A percentile compares a stretch with the other conserved stretches of the same genome.
phyloP scores from a whole-genome alignment of 345 rosid species.

The Rhodomyrtus tomentosa region DNA sequence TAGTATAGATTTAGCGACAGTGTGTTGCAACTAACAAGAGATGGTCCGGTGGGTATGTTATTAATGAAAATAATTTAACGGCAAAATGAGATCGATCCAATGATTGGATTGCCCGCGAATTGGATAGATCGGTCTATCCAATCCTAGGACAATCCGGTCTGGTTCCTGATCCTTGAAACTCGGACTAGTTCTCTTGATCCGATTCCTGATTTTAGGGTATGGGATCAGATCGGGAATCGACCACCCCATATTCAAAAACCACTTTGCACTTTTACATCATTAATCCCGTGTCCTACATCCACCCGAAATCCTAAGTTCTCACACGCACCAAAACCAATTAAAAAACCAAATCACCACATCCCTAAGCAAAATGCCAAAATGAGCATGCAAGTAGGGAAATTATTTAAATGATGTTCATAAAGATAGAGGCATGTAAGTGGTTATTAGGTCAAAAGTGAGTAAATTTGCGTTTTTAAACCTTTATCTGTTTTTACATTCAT shows the following conservation, averaged over 20 bases:
- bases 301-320: background rate
- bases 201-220: too few species aligned
- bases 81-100: too few species aligned
- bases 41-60: too few species aligned
- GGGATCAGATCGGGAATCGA: too few species aligned
- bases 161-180: too few species aligned
- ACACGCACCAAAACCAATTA: fast-evolving
- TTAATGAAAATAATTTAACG: too few species aligned
- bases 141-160: too few species aligned
- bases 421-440: background rate
- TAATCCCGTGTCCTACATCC: background rate
- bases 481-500: background rate
- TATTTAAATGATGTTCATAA: background rate
- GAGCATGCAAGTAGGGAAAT: background rate
- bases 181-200: too few species aligned
- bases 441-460: background rate
- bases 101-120: too few species aligned
- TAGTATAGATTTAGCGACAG: too few species aligned
- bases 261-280: background rate
- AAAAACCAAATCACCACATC: background rate
- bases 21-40: too few species aligned
- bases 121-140: too few species aligned
- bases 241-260: background rate
- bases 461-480: background rate
- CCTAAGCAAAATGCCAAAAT: background rate